Base-by-base conservation (phyloP, 225 moss, liverwort and hornwort species). In the Antitrichia curtipendula region DNA sequence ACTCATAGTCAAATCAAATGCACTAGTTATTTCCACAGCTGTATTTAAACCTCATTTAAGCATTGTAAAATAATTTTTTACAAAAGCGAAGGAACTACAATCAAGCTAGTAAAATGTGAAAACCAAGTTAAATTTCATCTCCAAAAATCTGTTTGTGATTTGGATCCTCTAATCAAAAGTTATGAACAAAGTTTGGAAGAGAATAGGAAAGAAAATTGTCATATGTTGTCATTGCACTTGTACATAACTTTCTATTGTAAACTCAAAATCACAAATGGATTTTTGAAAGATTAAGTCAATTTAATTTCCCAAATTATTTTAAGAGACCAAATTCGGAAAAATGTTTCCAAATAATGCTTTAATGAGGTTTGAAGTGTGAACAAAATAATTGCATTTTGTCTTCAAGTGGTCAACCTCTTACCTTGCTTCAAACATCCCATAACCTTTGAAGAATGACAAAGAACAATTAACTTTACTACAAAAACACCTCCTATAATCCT, bases 331-430 rank as follows among this genome's bases (percentile, higher is more conserved):
- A 71, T 72, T 45, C 10, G 6, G 17, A 45, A 72, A 72, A 72
- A 16, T 15, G 2, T 16, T 25, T 3, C 28, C 10, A 9, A 28
- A 71, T 16, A 43, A 43, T 43, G 71, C 4, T 28, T 16, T 16
- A 28, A 43, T 72, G 6, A 45, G 3, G 3, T 72, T 0, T 12
- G 0, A n/a, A n/a, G 6, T 66, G 10, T 9, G 19, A 34, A 34
- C 9, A 63, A 61, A 29, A 25, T 7, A 14, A 61, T 6, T n/a
- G 3, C 40, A 40, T 24, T 40, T 69, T 2, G 6, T 40, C 9
- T 13, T 68, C 1, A 1, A 13, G 3, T 0, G 1, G 0, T 70
- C 24, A 40, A 71, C 7, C 16, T 70, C 16, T 15, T 3, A 41
- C 9, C 15, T 16, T 41, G 0, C 27, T 25, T 22, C 8, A 27